Percentiles rank a stretch among this genome's conserved stretches.
phyloP scores from a whole-genome alignment of 1,139 yeast species.

The Geotrichum armillariae region DNA sequence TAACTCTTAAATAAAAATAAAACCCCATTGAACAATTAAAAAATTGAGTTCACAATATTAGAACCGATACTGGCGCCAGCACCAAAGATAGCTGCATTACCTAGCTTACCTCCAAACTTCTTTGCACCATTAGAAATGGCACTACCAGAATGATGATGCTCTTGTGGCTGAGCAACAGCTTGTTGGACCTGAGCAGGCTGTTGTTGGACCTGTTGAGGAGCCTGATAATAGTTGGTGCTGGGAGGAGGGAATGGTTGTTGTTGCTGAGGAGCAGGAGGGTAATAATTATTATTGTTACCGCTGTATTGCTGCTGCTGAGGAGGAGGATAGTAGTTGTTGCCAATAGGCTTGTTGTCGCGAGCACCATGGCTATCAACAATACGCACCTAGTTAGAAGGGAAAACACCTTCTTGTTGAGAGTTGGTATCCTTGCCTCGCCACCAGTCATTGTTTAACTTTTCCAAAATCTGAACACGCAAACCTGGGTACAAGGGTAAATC shows the following conservation, averaged over 20 bases:
- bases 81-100: conserved; percentile 92
- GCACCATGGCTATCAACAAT: neutral
- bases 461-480: conserved; percentile 65
- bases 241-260: conserved; percentile 22
- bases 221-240: conserved; percentile 20
- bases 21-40: no score
- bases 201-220: conserved; percentile 22
- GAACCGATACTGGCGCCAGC: conserved; percentile 97
- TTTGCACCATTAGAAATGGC: conserved; percentile 46
- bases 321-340: conserved; percentile 13
- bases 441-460: conserved; percentile 84
- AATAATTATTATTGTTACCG: conserved; percentile 20
- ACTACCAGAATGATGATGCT: conserved; percentile 20
- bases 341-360: neutral
- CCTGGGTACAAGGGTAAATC: conserved; percentile 68
- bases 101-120: conserved; percentile 79
- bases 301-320: conserved; percentile 19
- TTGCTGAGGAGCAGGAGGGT: conserved; percentile 19
- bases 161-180: conserved; percentile 21
- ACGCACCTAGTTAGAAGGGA: conserved; percentile 84
- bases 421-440: conserved; percentile 69
- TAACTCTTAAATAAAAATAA: no score
- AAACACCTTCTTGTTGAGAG: conserved; percentile 67
- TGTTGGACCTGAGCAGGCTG: neutral
- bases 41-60: conserved; percentile 80